Evolutionary conservation across 495 filamentous ascomycete genomes (phyloP), one percentile per base, ranked within the genome.

Genomic region (Cladorrhinum samala): DNA sequence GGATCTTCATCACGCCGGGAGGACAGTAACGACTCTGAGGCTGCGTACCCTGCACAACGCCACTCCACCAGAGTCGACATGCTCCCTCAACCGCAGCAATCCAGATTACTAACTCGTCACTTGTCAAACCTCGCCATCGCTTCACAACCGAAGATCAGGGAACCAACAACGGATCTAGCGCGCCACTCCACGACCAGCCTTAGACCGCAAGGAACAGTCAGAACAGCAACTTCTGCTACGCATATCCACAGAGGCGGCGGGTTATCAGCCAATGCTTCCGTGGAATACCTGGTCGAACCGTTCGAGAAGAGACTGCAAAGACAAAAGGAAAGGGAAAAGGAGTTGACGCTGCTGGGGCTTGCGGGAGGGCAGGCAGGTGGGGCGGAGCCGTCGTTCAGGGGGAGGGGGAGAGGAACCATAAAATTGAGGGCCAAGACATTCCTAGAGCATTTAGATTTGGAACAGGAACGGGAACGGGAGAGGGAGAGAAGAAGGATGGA

Each of bases 1-100:
- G 47, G 54, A 0, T 62, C 57, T 13, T 45, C 42, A 45, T 41
- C 39, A 16, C 16, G 39, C 52, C 11, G 33, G 37, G 13, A 54
- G 37, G 13, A 54, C 9, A 45, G 17, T 19, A n/a, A 4, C 9
- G 23, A 23, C 23, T 24, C 19, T 19, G 20, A 14, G 19, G 27
- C 11, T 6, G 27, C 11, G 11, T 33, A 33, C 27, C 27, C 6
- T 6, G 6, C 11, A 33, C 27, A 11, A 33, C 27, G 27, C n/a
- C n/a, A n/a, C n/a, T n/a, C n/a, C n/a, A n/a, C n/a, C n/a, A n/a
- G n/a, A n/a, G n/a, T n/a, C n/a, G n/a, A n/a, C n/a, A n/a, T n/a
- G n/a, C n/a, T n/a, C n/a, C n/a, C n/a, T n/a, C n/a, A n/a, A n/a
- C n/a, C n/a, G n/a, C n/a, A n/a, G n/a, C n/a, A n/a, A n/a, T n/a